Evolutionary conservation across 371 early-diverging fungal genomes (phyloP), one percentile per base, ranked within the genome.

Genomic region (Saksenaea oblongispora): DNA sequence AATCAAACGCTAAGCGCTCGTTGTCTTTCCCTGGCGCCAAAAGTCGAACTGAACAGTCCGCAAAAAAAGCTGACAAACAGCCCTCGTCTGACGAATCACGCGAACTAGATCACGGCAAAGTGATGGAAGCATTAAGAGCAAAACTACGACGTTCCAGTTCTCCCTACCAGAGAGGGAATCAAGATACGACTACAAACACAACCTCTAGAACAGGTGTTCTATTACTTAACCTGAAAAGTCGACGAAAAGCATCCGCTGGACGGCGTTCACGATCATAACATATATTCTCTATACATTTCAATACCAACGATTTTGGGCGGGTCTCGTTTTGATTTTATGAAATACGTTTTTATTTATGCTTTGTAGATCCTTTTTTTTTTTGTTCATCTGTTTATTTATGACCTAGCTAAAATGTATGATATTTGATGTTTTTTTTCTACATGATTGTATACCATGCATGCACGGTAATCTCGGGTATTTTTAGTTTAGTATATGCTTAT

Each of bases 181-280:
- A 47, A 47, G 51, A 47, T 47, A n/a, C 9, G 17, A 22, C 61
- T 37, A 13, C 55, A 47, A 60, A 56, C 42, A 47, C 60, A 59
- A 9, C 37, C 42, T n/a, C 27, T 35, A 8, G 28, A 39, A 35
- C 74, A 2, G 79, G 79, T 31, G 74, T 79, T 13, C 56, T 79
- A 17, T 56, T 79, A 10, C 65, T 79, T 9, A 76, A 79, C 47
- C 56, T 79, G 14, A 79, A 79, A 37, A 76, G 74, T 28, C 76
- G 76, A 31, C 69, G 70, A 18, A 71, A 70, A 44, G 59, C 67
- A 3, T 74, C 74, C 56, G 72, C 79, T 35, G 54, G 66, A 9
- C 55, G 64, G 22, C 47, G 58, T 47, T n/a, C n/a, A 31, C 61
- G 17, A 51, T 65, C 8, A 47, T 60, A 18, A 68, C 70, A 13